phyloP scores from a whole-genome alignment of 441 rosid genomes.

The Erysimum cheiri region DNA sequence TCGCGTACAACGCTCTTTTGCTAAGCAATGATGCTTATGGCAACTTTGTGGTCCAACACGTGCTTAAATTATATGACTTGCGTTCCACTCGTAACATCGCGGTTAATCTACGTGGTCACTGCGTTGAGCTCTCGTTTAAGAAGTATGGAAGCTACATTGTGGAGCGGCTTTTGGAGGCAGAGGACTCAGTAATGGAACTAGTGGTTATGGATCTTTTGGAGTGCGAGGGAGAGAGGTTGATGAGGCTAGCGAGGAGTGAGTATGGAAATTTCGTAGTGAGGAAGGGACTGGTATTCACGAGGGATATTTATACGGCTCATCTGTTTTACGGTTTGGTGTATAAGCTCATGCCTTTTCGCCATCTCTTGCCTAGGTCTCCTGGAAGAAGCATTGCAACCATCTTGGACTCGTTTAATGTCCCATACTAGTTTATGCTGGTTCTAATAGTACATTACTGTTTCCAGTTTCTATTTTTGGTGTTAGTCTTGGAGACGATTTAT shows the following conservation, averaged over 20 bases:
- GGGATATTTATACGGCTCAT: neutral
- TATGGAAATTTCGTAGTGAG: conserved; percentile 22
- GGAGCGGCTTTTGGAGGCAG: conserved; percentile 16
- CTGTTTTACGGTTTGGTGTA: neutral
- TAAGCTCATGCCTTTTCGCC: conserved; percentile 17
- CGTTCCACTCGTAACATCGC: neutral
- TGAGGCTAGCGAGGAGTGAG: conserved; percentile 20
- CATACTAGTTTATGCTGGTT: neutral
- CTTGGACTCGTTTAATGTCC: neutral
- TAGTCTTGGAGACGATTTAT: too few species aligned
- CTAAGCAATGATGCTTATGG: conserved; percentile 24
- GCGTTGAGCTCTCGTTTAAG: neutral
- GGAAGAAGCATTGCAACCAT: neutral
- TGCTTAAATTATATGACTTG: neutral
- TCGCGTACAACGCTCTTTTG: neutral
- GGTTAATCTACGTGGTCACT: neutral
- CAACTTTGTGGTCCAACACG: conserved; percentile 28
- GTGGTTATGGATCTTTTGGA: conserved; percentile 17
- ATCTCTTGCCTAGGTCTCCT: conserved; percentile 5
- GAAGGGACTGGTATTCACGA: conserved; percentile 15
- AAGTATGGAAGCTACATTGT: conserved; percentile 32
- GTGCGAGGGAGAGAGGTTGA: conserved; percentile 8
- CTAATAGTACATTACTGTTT: too few species aligned
- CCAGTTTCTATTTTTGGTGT: too few species aligned
- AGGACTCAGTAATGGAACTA: neutral